Evolutionary conservation across 2,329 filamentous ascomycete species (phyloP), one percentile per base, ranked within the genome.

Genomic region (Aspergillus sp.): DNA sequence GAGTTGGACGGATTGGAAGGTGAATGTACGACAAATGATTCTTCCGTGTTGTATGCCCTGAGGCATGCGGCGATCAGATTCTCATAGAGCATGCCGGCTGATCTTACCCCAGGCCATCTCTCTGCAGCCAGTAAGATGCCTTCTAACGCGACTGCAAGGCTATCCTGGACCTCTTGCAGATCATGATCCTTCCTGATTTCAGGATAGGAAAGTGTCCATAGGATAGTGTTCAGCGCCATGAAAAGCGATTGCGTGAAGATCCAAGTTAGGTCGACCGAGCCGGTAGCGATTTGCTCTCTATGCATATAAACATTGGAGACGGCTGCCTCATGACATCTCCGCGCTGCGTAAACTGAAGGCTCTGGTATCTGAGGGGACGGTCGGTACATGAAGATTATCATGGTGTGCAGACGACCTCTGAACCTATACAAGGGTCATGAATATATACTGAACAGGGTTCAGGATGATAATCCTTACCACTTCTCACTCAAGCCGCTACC

Each of bases 341-440:
- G 80, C 1, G 94, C 94, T 1, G 93, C 92, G n/a, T 85, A 80
- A 7, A 89, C 76, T 0, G 92, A 93, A 0, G 95, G 95, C 64
- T 91, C 89, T 0, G 94, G 91, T 2, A 98, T 88, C 74, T 98
- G 95, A 1, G 95, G 95, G 1, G 92, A 97, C 0, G 95, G 95
- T 3, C 95, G 87, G 75, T 92, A 95, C 66, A 98, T 84, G 68
- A 93, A 91, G 50, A 97, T 87, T 23, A 96, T 83, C 87, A 97
- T 94, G 51, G 91, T 92, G 73, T 97, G 93, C 75, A 91, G 93
- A 66, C 91, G 85, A 17, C 84, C 86, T 64, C 82, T 80, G 68
- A 88, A 88, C 85, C 84, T 86, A 61, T 19, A 48, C 31, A 19
- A 28, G 17, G 59, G 30, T 62, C 64, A 52, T 53, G 46, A 60